Percentiles rank a stretch among this genome's conserved stretches.
These are phyloP conservation scores for Lomentospora prolificans DNA, from an alignment of 2,329 filamentous ascomycete genomes.

Conservation along the genomic window DNA sequence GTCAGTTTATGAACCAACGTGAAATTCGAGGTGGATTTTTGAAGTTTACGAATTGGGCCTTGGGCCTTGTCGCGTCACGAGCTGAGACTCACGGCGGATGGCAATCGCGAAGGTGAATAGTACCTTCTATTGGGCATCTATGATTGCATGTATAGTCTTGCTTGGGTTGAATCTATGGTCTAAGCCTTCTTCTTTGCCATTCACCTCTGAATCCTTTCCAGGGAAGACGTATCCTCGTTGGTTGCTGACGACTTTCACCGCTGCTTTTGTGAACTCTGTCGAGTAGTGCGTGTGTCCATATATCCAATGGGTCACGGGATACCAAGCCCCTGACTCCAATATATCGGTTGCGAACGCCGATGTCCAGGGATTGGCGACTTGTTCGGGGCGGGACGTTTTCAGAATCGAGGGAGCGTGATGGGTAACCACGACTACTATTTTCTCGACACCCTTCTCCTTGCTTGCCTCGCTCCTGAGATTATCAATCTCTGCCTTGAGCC, in stretches of 20 bases:
- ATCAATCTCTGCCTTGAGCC: slow-evolving; percentile 27
- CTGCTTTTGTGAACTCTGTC: slow-evolving; percentile 21
- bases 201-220: too few relatives aligned
- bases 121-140: too few relatives aligned
- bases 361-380: slow-evolving; percentile 34
- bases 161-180: too few relatives aligned
- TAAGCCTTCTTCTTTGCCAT: too few relatives aligned
- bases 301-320: slow-evolving; percentile 27
- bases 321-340: slow-evolving; percentile 4
- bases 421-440: slow-evolving; percentile 38
- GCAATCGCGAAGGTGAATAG: too few relatives aligned
- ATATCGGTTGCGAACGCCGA: slow-evolving; percentile 44
- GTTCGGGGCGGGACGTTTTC: slow-evolving; percentile 36
- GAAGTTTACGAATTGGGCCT: too few relatives aligned
- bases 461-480: not conserved
- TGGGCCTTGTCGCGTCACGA: too few relatives aligned
- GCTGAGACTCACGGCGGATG: too few relatives aligned
- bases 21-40: too few relatives aligned
- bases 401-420: slow-evolving; percentile 46
- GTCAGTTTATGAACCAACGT: too few relatives aligned
- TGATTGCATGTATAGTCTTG: too few relatives aligned
- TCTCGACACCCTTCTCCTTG: slow-evolving; percentile 3
- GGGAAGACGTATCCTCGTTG: slow-evolving; percentile 27
- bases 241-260: slow-evolving; percentile 30
- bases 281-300: slow-evolving; percentile 41